Percentiles rank a stretch among this genome's conserved stretches.
phyloP scores from a whole-genome alignment of 1,139 yeast genomes.

The Scheffersomyces titani region DNA sequence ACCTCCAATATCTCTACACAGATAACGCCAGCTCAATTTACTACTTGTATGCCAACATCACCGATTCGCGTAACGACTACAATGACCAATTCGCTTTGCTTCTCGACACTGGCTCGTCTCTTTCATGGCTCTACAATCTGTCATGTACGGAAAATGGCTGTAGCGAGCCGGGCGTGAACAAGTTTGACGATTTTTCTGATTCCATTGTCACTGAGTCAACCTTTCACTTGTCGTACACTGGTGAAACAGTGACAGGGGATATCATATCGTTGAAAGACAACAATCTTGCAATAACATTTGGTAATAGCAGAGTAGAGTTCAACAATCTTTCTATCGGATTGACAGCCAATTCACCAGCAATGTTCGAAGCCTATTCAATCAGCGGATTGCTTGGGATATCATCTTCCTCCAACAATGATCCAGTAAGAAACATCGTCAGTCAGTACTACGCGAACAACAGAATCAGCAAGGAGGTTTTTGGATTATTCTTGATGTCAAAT shows the following conservation, averaged over 20 bases:
- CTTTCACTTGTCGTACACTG: conserved; percentile 53
- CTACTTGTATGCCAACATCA: conserved; percentile 21
- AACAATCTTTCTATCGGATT: conserved; percentile 52
- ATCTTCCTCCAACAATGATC: conserved; percentile 32
- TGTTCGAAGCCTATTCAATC: conserved; percentile 53
- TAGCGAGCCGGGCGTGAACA: conserved; percentile 17
- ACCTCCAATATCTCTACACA: conserved; percentile 25
- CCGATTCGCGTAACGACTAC: conserved; percentile 22
- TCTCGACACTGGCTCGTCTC: conserved; percentile 67
- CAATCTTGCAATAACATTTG: conserved; percentile 28
- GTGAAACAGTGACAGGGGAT: conserved; percentile 56
- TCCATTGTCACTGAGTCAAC: conserved; percentile 11
- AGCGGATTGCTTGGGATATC: conserved; percentile 68
- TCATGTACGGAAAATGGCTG: conserved; percentile 53
- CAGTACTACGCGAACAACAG: conserved; percentile 18
- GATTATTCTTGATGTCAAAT: conserved; percentile 20
- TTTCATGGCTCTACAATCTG: conserved; percentile 62
- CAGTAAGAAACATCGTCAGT: conserved; percentile 30
- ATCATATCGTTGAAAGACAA: conserved; percentile 26
- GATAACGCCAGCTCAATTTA: conserved; percentile 29
- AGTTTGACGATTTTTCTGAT: conserved; percentile 22
- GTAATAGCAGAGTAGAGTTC: conserved; percentile 20
- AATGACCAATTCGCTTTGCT: conserved; percentile 48
- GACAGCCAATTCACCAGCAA: conserved; percentile 53
- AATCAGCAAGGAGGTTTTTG: conserved; percentile 24